These are phyloP conservation scores for Avena eriantha DNA, from an alignment of 176 grass and related monocot genomes.

Conservation along the genomic window DNA sequence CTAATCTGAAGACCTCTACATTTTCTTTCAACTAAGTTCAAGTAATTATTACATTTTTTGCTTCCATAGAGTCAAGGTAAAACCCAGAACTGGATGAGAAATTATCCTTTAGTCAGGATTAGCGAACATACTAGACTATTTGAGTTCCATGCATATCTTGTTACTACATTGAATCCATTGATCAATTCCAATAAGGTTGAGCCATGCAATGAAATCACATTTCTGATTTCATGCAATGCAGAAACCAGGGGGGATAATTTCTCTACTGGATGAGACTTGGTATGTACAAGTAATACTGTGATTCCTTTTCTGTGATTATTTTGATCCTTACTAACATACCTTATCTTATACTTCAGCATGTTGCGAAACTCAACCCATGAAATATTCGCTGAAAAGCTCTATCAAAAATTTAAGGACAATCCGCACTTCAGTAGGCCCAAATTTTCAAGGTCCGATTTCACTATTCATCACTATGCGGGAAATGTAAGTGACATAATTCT, in stretches of 20 bases:
- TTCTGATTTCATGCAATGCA: constrained; percentile 53
- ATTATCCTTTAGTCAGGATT: constrained; percentile 24
- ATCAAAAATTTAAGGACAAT: constrained; percentile 88
- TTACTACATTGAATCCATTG: constrained; percentile 17
- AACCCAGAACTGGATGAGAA: constrained; percentile 18
- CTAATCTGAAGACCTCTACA: background rate
- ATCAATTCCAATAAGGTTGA: constrained; percentile 31
- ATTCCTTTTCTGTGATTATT: constrained; percentile 28
- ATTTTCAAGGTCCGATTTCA: constrained; percentile 92
- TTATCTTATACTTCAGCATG: constrained; percentile 75
- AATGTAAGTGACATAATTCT: constrained; percentile 74
- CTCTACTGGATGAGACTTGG: constrained; percentile 98
- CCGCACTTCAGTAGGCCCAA: constrained; percentile 90
- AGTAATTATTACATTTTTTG: background rate
- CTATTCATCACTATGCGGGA: constrained; percentile 93
- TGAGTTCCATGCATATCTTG: constrained; percentile 27
- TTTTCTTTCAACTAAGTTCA: constrained; percentile 24
- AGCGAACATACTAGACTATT: background rate
- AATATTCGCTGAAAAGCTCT: constrained; percentile 93
- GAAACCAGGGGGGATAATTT: constrained; percentile 98
- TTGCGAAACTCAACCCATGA: constrained; percentile 94
- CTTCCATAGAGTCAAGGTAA: constrained; percentile 29
- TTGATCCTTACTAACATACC: constrained; percentile 40
- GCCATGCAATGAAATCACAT: constrained; percentile 29
- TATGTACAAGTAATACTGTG: constrained; percentile 46